Evolutionary conservation across 352 stramenopile species (phyloP).

Genomic region (Phytopythium montanum): DNA sequence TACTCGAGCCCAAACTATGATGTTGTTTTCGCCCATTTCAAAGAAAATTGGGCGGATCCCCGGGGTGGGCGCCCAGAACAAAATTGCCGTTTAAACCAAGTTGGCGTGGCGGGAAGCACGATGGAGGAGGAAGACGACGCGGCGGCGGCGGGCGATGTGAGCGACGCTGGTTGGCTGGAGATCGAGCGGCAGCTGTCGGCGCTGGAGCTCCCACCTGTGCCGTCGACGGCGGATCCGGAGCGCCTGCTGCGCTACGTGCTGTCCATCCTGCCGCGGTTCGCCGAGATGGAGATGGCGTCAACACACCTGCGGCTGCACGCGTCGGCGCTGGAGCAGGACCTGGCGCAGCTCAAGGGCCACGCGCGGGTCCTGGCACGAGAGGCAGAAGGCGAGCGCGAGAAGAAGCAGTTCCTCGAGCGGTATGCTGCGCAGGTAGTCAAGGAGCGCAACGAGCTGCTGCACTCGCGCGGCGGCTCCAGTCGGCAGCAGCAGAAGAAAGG

Average conservation of each 20-base stretch:
- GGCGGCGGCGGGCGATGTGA: background rate
- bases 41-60: too few relatives aligned
- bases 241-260: conserved; percentile 73
- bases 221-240: conserved; percentile 70
- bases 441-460: conserved; percentile 78
- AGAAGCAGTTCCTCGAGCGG: conserved; percentile 75
- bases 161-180: conserved; percentile 39
- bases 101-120: background rate
- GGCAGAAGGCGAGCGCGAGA: conserved; percentile 50
- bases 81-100: background rate
- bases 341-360: conserved; percentile 68
- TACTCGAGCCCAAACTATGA: too few relatives aligned
- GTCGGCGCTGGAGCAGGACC: conserved; percentile 68
- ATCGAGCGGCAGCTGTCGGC: conserved; percentile 51
- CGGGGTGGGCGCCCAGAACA: too few relatives aligned
- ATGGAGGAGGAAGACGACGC: conserved; percentile 12
- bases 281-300: conserved; percentile 78
- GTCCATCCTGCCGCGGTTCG: conserved; percentile 69
- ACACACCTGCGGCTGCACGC: conserved; percentile 74
- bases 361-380: conserved; percentile 52
- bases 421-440: conserved; percentile 85
- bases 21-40: too few relatives aligned
- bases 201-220: conserved; percentile 55
- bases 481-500: conserved; percentile 35
- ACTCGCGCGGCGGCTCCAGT: conserved; percentile 39